Evolutionary conservation across 2,329 filamentous ascomycete genomes (phyloP).

Genomic region (Verticillium dahliae): DNA sequence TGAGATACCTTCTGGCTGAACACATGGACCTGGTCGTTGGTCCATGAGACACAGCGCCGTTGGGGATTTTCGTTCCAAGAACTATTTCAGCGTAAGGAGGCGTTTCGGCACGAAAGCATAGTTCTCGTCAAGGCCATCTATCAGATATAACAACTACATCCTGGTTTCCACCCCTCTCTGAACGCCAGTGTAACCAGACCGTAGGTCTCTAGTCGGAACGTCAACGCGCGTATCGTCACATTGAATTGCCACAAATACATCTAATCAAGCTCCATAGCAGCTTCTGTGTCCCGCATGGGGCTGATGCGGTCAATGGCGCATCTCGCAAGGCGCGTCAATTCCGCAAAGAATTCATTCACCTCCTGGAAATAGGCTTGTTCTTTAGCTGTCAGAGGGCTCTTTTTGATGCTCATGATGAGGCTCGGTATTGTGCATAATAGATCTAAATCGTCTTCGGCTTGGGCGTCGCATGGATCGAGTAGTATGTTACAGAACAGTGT

Average conservation of each 20-base stretch:
- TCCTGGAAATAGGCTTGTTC: conserved; percentile 32
- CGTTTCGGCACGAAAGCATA: too few species aligned
- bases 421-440: conserved; percentile 34
- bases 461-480: conserved; percentile 34
- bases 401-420: conserved; percentile 34
- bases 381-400: conserved; percentile 17
- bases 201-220: neutral
- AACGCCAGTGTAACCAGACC: neutral
- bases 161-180: neutral
- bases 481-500: conserved; percentile 50
- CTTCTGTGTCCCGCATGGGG: conserved; percentile 13
- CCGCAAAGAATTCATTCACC: conserved; percentile 34
- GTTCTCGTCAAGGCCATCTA: too few species aligned
- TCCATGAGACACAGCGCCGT: too few species aligned
- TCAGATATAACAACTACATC: neutral
- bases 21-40: too few species aligned
- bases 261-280: neutral
- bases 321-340: conserved; percentile 33
- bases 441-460: conserved; percentile 36
- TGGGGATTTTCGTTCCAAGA: too few species aligned
- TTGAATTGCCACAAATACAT: neutral
- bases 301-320: conserved; percentile 27
- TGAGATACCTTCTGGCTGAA: too few species aligned
- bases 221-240: neutral
- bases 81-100: too few species aligned